Conservation (phyloP, 208 protist genomes). For the Porcisia hertigi region DNA sequence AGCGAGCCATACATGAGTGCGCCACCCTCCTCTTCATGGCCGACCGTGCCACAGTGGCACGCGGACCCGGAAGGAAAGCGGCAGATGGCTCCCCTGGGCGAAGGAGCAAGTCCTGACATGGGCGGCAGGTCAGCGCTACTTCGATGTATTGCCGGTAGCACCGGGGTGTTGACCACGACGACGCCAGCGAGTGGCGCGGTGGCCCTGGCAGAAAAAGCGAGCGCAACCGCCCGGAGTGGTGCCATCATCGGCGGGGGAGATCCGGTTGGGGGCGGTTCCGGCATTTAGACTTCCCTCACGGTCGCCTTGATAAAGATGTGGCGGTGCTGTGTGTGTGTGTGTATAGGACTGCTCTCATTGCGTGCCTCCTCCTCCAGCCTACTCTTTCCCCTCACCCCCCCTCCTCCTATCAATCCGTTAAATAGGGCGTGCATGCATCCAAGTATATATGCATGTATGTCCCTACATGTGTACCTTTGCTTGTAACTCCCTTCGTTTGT, state of each 20-base stretch:
- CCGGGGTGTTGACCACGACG: constrained; percentile 4
- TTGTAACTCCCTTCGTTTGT: too few species aligned
- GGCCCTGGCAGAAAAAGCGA: not conserved
- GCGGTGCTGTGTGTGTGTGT: constrained; percentile 1
- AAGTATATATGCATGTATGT: too few species aligned
- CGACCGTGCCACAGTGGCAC: not conserved
- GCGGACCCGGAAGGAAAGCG: constrained; percentile 1
- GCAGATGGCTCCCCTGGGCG: not conserved
- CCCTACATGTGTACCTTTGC: too few species aligned
- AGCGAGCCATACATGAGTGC: constrained; percentile 1
- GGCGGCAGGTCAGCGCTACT: not conserved
- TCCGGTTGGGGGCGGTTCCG: constrained; percentile 19
- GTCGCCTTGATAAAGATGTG: not conserved
- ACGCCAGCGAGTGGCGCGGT: not conserved
- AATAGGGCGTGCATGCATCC: too few species aligned
- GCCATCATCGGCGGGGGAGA: not conserved
- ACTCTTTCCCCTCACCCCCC: too few species aligned
- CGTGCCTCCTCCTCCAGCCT: not conserved
- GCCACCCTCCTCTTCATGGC: not conserved
- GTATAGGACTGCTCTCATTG: too few species aligned
- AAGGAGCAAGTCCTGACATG: not conserved
- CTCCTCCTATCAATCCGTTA: too few species aligned
- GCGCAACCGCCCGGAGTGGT: not conserved
- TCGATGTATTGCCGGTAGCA: not conserved
- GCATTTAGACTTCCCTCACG: constrained; percentile 22